phyloP scores from a whole-genome alignment of 2,329 filamentous ascomycete species.

The Trichoderma sp. region DNA sequence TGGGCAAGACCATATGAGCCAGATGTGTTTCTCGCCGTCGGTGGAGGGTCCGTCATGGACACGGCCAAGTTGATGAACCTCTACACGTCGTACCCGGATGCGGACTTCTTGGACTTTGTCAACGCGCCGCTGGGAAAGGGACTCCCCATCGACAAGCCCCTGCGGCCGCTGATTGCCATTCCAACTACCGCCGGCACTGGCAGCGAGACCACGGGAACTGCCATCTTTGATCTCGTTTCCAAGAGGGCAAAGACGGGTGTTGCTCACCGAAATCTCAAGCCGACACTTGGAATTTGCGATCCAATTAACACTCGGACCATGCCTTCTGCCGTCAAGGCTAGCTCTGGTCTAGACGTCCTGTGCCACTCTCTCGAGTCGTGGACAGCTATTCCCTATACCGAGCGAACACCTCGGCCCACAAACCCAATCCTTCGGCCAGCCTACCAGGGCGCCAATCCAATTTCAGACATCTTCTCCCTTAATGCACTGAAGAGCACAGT shows the following conservation, averaged over 20 bases:
- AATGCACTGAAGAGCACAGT: slow-evolving; percentile 79
- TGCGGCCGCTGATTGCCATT: slow-evolving; percentile 76
- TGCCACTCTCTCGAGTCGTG: slow-evolving; percentile 95
- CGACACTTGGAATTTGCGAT: slow-evolving; percentile 82
- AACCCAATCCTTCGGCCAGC: slow-evolving; percentile 91
- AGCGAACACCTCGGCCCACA: slow-evolving; percentile 75
- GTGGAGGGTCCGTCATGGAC: slow-evolving; percentile 88
- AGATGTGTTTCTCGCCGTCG: slow-evolving; percentile 91
- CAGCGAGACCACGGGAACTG: slow-evolving; percentile 94
- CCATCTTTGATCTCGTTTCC: slow-evolving; percentile 91
- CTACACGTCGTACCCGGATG: slow-evolving; percentile 85
- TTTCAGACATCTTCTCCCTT: slow-evolving; percentile 94
- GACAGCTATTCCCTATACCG: slow-evolving; percentile 93
- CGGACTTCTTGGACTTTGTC: slow-evolving; percentile 95
- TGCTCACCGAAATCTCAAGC: slow-evolving; percentile 92
- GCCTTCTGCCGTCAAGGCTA: slow-evolving; percentile 89
- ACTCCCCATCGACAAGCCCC: slow-evolving; percentile 65
- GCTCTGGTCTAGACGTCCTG: slow-evolving; percentile 88
- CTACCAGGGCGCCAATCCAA: slow-evolving; percentile 96
- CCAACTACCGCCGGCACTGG: slow-evolving; percentile 83
- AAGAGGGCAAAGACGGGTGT: slow-evolving; percentile 94
- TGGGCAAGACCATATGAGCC: slow-evolving; percentile 77
- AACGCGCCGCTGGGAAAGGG: slow-evolving; percentile 91
- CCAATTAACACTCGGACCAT: slow-evolving; percentile 92
- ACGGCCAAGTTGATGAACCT: slow-evolving; percentile 99